Evolutionary conservation across 257 asterid species (phyloP).

Genomic region (Solanum phureja): DNA sequence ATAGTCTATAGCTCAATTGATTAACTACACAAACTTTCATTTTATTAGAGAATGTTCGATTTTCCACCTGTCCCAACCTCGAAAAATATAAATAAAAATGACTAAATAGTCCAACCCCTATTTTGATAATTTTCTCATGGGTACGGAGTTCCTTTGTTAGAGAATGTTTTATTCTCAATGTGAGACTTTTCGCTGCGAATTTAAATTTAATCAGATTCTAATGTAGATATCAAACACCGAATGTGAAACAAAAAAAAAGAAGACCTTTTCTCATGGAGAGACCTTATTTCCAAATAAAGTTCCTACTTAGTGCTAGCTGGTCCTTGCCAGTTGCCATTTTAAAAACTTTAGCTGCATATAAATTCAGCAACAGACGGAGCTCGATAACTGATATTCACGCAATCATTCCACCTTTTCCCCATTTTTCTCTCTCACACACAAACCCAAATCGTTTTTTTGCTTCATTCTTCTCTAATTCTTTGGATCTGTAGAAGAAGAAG

Average conservation of each 20-base stretch:
- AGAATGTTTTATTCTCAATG: fast-evolving
- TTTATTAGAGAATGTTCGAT: fast-evolving
- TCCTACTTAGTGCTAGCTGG: background rate
- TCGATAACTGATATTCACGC: background rate
- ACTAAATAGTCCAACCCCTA: background rate
- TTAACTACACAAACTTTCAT: too few relatives aligned
- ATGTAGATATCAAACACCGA: too few relatives aligned
- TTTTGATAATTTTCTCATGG: background rate
- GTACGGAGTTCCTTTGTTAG: too few relatives aligned
- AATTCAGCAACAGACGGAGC: background rate
- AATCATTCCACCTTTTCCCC: background rate
- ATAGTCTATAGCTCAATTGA: too few relatives aligned
- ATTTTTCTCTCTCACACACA: background rate
- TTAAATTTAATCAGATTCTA: too few relatives aligned
- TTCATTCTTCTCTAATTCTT: background rate
- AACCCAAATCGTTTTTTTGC: background rate
- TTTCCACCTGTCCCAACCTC: too few relatives aligned
- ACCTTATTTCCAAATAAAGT: background rate
- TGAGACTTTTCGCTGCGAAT: too few relatives aligned
- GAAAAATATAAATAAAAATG: too few relatives aligned
- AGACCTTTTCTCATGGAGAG: background rate
- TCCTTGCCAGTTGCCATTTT: background rate
- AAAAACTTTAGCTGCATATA: background rate
- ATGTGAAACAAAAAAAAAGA: too few relatives aligned
- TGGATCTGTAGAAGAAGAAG: background rate